These are phyloP conservation scores for Globisporangium nunn DNA, from an alignment of 352 stramenopile species.

Conservation along the genomic window DNA sequence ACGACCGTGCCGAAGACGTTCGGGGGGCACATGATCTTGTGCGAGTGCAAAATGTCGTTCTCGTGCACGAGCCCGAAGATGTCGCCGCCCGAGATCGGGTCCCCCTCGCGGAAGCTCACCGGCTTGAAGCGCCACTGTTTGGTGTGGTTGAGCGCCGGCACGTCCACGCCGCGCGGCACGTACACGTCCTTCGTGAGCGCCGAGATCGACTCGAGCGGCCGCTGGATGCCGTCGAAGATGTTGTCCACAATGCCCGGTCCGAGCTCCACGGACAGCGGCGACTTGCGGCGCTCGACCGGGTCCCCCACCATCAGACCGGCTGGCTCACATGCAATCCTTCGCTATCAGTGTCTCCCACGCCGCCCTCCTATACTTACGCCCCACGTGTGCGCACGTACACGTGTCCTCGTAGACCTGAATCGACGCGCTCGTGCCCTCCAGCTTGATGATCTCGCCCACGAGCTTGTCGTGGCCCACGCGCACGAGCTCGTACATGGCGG, in stretches of 20 bases:
- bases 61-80: slow-evolving; percentile 98
- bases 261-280: slow-evolving; percentile 97
- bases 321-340: slow-evolving; percentile 2
- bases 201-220: slow-evolving; percentile 96
- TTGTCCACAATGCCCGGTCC: slow-evolving; percentile 99
- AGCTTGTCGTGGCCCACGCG: slow-evolving; percentile 98
- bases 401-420: slow-evolving; percentile 99
- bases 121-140: slow-evolving; percentile 96
- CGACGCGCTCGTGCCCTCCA: slow-evolving; percentile 98
- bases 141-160: slow-evolving; percentile 89
- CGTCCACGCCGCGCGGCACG: slow-evolving; percentile 96
- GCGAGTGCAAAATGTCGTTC: slow-evolving; percentile 97
- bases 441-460: slow-evolving; percentile 99
- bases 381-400: slow-evolving; percentile 34
- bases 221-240: slow-evolving; percentile 99
- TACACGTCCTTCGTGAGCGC: slow-evolving; percentile 94
- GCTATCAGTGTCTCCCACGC: not conserved
- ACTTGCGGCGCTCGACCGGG: slow-evolving; percentile 95
- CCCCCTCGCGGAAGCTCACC: slow-evolving; percentile 90
- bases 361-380: not conserved
- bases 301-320: slow-evolving; percentile 97
- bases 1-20: slow-evolving; percentile 98
- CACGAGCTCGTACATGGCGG: slow-evolving; percentile 97
- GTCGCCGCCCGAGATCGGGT: slow-evolving; percentile 95
- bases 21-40: slow-evolving; percentile 99